phyloP scores from a whole-genome alignment of 768 basidiomycete genomes.

The Mycena vitilis region DNA sequence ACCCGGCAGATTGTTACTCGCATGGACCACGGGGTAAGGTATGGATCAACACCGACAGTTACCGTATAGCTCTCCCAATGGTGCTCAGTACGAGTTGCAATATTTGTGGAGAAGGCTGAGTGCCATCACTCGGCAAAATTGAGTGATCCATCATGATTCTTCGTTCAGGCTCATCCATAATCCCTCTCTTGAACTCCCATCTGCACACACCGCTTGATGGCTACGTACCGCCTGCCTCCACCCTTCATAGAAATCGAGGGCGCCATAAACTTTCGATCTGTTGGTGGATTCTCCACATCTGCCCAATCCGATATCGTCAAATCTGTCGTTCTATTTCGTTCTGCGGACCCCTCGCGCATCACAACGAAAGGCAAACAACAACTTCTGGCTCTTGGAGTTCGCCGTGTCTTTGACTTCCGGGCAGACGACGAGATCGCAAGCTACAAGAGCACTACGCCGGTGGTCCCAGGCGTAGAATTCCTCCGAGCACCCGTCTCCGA shows the following conservation, averaged over 20 bases:
- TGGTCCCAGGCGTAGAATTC: conserved; percentile 47
- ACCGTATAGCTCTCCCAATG: no score
- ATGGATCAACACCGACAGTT: no score
- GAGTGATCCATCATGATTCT: no score
- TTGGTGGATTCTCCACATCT: conserved; percentile 43
- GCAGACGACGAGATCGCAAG: conserved; percentile 50
- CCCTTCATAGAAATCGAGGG: conserved; percentile 58
- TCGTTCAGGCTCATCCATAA: not conserved
- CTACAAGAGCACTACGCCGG: conserved; percentile 45
- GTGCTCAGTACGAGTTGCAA: no score
- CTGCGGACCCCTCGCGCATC: conserved; percentile 53
- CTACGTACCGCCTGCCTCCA: conserved; percentile 30
- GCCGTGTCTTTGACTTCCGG: conserved; percentile 56
- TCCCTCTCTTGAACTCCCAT: not conserved
- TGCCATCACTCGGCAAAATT: no score
- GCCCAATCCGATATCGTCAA: conserved; percentile 39
- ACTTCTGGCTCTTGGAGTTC: conserved; percentile 50
- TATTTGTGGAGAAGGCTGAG: no score
- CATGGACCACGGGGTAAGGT: no score
- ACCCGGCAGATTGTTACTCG: no score
- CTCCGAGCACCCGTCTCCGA: conserved; percentile 44
- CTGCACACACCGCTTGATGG: not conserved
- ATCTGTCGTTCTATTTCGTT: conserved; percentile 50
- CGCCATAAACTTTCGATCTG: conserved; percentile 51
- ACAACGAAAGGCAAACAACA: conserved; percentile 49